These are phyloP conservation scores for Penicillium roqueforti DNA, from an alignment of 495 filamentous ascomycete genomes.

Conservation along the genomic window DNA sequence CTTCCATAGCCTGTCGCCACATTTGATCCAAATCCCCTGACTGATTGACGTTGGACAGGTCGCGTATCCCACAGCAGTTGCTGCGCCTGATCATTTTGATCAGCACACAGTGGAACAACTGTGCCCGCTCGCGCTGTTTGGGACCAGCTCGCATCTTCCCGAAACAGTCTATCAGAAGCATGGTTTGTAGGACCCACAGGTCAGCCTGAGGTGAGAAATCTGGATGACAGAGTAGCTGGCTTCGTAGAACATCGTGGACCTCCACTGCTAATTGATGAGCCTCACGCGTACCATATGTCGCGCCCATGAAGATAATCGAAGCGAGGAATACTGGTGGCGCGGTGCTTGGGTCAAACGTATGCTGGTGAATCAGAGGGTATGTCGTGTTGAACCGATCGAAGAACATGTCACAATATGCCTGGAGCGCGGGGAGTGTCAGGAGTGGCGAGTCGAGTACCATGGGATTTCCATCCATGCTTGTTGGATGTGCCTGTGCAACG, in stretches of 20 bases:
- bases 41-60: conserved; percentile 25
- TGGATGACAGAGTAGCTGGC: conserved; percentile 38
- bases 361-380: conserved; percentile 51
- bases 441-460: conserved; percentile 44
- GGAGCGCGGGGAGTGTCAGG: conserved; percentile 43
- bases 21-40: conserved; percentile 30
- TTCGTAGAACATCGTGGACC: conserved; percentile 46
- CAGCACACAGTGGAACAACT: conserved; percentile 54
- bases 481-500: conserved; percentile 38
- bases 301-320: conserved; percentile 50
- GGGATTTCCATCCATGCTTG: conserved; percentile 36
- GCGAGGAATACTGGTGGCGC: conserved; percentile 46
- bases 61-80: conserved; percentile 43
- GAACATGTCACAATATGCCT: conserved; percentile 51
- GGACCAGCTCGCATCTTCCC: conserved; percentile 54
- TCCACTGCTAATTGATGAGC: conserved; percentile 52
- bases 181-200: conserved; percentile 52
- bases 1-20: conserved; percentile 49
- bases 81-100: conserved; percentile 56
- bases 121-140: conserved; percentile 51
- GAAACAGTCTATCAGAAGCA: conserved; percentile 56
- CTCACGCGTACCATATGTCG: conserved; percentile 51
- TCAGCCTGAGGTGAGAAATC: conserved; percentile 47
- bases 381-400: conserved; percentile 52
- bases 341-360: conserved; percentile 46